These are phyloP conservation scores for Artemisia argyi DNA, from an alignment of 129 eudicot species.

Conservation along the genomic window DNA sequence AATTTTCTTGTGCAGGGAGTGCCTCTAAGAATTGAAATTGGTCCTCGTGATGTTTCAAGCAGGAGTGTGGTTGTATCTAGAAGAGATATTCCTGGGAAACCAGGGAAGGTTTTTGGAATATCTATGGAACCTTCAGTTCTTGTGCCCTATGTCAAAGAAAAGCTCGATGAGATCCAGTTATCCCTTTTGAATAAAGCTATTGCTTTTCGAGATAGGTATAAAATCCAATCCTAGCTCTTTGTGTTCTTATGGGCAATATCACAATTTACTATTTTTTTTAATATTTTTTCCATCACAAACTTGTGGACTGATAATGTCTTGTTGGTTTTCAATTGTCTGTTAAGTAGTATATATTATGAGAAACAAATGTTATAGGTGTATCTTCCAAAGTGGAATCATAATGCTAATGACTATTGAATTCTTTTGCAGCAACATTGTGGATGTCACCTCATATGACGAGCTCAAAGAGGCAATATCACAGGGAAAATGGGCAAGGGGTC, in stretches of 20 bases:
- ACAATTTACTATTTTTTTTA: neutral
- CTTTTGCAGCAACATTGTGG: constrained; percentile 14
- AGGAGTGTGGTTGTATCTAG: constrained; percentile 78
- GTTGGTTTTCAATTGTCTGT: neutral
- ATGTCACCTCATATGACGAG: constrained; percentile 9
- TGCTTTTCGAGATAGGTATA: constrained; percentile 82
- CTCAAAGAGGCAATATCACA: constrained; percentile 37
- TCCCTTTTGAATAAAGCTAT: constrained; percentile 70
- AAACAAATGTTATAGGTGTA: neutral
- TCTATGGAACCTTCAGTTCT: constrained; percentile 82
- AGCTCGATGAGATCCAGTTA: constrained; percentile 74
- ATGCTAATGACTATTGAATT: neutral
- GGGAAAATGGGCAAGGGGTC: constrained; percentile 99
- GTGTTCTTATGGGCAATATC: neutral
- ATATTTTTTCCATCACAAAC: neutral
- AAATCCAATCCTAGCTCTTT: constrained; percentile 4
- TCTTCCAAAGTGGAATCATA: neutral
- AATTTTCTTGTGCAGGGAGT: constrained; percentile 56
- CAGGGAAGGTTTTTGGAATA: constrained; percentile 90
- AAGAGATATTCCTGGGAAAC: constrained; percentile 97
- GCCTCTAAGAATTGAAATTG: constrained; percentile 86
- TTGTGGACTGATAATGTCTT: too few species aligned
- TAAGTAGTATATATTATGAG: neutral
- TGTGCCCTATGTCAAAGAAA: constrained; percentile 57
- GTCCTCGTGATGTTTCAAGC: constrained; percentile 89